phyloP scores from a whole-genome alignment of 163 green algal genomes.

The Smithsoniella earleae region DNA sequence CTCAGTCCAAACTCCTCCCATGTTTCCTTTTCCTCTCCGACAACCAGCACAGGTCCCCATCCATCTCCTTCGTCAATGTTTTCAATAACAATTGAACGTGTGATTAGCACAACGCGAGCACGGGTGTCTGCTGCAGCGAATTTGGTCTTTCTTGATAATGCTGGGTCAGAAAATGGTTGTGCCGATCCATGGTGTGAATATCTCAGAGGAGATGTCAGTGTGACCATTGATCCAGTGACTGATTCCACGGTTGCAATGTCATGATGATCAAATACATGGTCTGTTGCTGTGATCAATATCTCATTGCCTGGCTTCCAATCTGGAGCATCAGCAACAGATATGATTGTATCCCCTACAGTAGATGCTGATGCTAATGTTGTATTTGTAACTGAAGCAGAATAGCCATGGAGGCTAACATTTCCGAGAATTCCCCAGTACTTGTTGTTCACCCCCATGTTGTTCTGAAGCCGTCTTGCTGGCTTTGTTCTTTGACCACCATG shows the following conservation, averaged over 20 bases:
- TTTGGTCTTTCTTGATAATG: background rate
- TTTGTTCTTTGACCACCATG: background rate
- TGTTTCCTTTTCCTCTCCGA: background rate
- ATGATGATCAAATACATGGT: background rate
- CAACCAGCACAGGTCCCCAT: background rate
- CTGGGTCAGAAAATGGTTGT: background rate
- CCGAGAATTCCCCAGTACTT: background rate
- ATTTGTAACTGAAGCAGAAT: no score
- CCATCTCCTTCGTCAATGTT: background rate
- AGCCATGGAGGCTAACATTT: slow-evolving; percentile 6
- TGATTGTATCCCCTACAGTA: background rate
- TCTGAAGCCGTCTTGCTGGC: background rate
- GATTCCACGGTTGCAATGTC: background rate
- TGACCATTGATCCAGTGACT: background rate
- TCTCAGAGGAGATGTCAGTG: background rate
- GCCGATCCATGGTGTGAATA: background rate
- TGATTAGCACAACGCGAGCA: slow-evolving; percentile 19
- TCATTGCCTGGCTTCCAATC: background rate
- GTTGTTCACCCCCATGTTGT: background rate
- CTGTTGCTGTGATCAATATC: slow-evolving; percentile 22
- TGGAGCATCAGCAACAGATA: background rate
- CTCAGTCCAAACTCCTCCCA: slow-evolving; percentile 3
- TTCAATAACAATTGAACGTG: slow-evolving; percentile 7
- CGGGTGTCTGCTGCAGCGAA: background rate
- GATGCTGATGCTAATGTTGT: no score